Evolutionary conservation across 1,139 yeast genomes (phyloP), one percentile per base, ranked within the genome.

Genomic region (Magnusiomyces ingens): DNA sequence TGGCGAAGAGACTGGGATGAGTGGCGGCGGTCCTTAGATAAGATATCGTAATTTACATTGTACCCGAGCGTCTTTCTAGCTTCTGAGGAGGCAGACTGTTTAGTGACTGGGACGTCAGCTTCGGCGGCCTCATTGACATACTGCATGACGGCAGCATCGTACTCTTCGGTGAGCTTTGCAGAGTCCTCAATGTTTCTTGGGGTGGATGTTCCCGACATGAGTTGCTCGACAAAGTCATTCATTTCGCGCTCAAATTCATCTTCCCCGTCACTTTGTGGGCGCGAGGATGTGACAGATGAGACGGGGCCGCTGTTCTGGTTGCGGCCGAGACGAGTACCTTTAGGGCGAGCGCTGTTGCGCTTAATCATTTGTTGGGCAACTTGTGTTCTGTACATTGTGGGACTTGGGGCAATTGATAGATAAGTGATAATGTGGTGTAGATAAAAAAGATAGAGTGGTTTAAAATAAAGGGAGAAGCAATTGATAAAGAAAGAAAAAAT

Each of bases 1-100:
- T 69, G 71, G 13, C 73, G 58, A 5, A 67, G 68, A 41, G 62
- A 66, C 18, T 64, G 59, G 2, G 71, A 64, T 8, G 68, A 62
- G 48, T 59, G 62, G 38, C 69, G 55, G 11, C 71, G 56, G 50
- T 69, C 71, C 17, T 60, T 55, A 12, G 60, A 55, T 13, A 69
- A 62, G 38, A 63, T 57, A 54, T 68, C 71, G 18, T 66, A 60
- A 38, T 63, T 60, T 43, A 61, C 59, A 2, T 61, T 53, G 50
- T 63, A 64, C 4, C 54, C 43, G 11, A 38, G 57, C 54, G 53
- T 64, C 67, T 48, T 57, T 55, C 41, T 56, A 13, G 38, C 29
- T 5, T 18, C 36, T 13, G 50, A 29, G 8, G 55, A 19, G 15
- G 40, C 52, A 13, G 40, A 40, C 32, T 26, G 40, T 32, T 52